Evolutionary conservation across 192 early-diverging fungal species (phyloP).

Genomic region (Glomus cerebriforme): DNA sequence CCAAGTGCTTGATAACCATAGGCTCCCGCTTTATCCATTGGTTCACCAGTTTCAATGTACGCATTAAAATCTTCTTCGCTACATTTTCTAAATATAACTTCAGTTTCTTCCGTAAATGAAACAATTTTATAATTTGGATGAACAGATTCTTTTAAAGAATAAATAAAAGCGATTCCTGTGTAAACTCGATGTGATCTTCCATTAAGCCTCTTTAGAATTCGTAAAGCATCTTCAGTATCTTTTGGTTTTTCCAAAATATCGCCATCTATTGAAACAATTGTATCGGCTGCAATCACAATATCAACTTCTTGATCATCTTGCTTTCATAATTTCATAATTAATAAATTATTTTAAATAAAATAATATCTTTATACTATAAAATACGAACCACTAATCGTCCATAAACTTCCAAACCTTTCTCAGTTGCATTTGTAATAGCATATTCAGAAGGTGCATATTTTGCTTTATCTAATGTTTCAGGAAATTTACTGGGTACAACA

Average conservation of each 20-base stretch:
- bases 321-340: constrained; percentile 28
- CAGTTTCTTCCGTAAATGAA: constrained; percentile 61
- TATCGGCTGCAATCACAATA: constrained; percentile 83
- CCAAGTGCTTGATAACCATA: constrained; percentile 23
- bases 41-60: constrained; percentile 58
- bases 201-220: constrained; percentile 62
- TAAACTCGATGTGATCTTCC: constrained; percentile 68
- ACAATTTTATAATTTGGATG: constrained; percentile 29
- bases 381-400: constrained; percentile 47
- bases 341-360: neutral
- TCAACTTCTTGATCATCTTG: constrained; percentile 41
- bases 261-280: constrained; percentile 66
- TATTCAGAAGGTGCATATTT: constrained; percentile 64
- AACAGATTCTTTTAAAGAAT: constrained; percentile 24
- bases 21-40: constrained; percentile 75
- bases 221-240: constrained; percentile 55
- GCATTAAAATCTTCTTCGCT: constrained; percentile 63
- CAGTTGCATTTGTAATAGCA: constrained; percentile 67
- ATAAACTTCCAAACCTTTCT: constrained; percentile 74
- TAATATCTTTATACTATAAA: neutral
- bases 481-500: constrained; percentile 71
- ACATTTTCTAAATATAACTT: constrained; percentile 66
- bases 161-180: constrained; percentile 71
- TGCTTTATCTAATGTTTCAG: constrained; percentile 77
- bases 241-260: constrained; percentile 84